Base-by-base conservation (phyloP, 768 basidiomycete genomes). In the Trametes elegans region DNA sequence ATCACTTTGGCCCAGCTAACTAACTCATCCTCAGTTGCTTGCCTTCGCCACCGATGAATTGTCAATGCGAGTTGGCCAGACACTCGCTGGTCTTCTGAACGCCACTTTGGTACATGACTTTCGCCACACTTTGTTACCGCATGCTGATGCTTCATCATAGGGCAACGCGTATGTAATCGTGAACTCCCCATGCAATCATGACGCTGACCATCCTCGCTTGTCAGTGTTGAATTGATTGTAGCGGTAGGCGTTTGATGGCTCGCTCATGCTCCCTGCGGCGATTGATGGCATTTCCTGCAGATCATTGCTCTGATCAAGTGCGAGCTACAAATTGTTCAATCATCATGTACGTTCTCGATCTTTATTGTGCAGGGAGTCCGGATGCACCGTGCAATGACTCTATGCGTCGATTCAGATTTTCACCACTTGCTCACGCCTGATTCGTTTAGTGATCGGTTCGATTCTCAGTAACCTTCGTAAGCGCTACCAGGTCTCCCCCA, bases 31-130 rank as follows among this genome's bases (percentile, higher is more conserved):
- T 18, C 35, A 90, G 87, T 70, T 93, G 5, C 76, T 93, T 2
- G 87, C 85, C 1, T 93, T 92, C 64, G 90, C 90, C 1, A 94
- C 92, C 0, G 92, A 94, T 55, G 89, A 94, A 59, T 61, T 94
- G 16, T 88, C 92, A 3, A 64, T 91, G 51, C 83, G 90, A 27
- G 84, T 93, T 1, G 92, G 91, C 1, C 86, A 90, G 68, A 90
- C 90, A 2, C 71, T 92, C 10, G 90, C 90, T 3, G 91, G 91
- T 34, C 77, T 94, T 2, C 67, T 94, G 51, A 94, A 93, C 70
- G 92, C 92, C 19, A 94, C 91, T 13, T 73, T 91, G 60, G 87
- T 90, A 59, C 54, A 68, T 66, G n/a, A 27, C 31, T 45, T 31
- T 26, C 35, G 18, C 35, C 49, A 26, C 38, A 40, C 10, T 53